Evolutionary conservation across 2,329 filamentous ascomycete genomes (phyloP).

Genomic region (Paraphoma sp.): DNA sequence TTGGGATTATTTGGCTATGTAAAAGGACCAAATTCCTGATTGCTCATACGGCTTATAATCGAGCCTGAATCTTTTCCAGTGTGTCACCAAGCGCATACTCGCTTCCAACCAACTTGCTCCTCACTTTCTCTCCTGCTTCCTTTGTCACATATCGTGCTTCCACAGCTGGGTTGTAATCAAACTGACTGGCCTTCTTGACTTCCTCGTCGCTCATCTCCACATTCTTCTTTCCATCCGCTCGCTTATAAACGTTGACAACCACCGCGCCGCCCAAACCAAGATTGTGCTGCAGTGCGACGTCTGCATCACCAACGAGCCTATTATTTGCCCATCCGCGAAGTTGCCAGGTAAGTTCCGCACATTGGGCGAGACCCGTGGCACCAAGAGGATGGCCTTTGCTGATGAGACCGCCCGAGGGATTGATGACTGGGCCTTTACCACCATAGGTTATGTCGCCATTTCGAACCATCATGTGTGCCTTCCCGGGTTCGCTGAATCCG

Average conservation of each 20-base stretch:
- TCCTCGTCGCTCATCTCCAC: slow-evolving; percentile 66
- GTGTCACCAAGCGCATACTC: slow-evolving; percentile 81
- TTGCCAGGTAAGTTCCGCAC: slow-evolving; percentile 93
- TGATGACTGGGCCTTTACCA: slow-evolving; percentile 74
- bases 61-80: slow-evolving; percentile 71
- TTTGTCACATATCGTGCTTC: slow-evolving; percentile 86
- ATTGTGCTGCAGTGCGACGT: slow-evolving; percentile 85
- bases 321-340: slow-evolving; percentile 96
- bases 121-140: slow-evolving; percentile 71
- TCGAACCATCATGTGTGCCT: slow-evolving; percentile 89
- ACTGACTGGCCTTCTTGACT: slow-evolving; percentile 69
- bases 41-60: slow-evolving; percentile 57
- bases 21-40: background rate
- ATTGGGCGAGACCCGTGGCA: slow-evolving; percentile 90
- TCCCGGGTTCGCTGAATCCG: slow-evolving; percentile 76
- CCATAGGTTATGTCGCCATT: slow-evolving; percentile 90
- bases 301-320: slow-evolving; percentile 70
- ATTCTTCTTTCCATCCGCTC: slow-evolving; percentile 76
- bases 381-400: slow-evolving; percentile 95
- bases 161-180: slow-evolving; percentile 91
- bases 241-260: slow-evolving; percentile 86
- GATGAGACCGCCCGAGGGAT: slow-evolving; percentile 91
- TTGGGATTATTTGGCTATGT: too few species aligned
- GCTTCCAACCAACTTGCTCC: slow-evolving; percentile 69
- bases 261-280: slow-evolving; percentile 88